Percentiles rank a stretch among this genome's conserved stretches.
These are phyloP conservation scores for Aspergillus asperescens DNA, from an alignment of 495 filamentous ascomycete species.

Conservation along the genomic window DNA sequence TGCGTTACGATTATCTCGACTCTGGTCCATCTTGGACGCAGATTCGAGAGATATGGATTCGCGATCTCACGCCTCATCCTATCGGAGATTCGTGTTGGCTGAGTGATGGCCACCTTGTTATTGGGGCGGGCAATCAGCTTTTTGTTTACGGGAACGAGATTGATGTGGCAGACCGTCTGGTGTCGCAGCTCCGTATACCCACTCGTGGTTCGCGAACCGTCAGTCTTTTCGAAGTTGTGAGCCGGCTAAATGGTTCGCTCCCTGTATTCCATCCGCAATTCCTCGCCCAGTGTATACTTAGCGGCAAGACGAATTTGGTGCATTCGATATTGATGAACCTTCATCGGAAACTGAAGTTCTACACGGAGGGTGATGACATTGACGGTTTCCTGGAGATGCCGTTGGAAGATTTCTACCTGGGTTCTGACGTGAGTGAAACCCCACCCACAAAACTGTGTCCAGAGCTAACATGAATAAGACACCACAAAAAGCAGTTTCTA, in stretches of 20 bases:
- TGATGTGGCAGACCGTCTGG: constrained; percentile 56
- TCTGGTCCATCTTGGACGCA: constrained; percentile 86
- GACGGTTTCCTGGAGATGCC: constrained; percentile 74
- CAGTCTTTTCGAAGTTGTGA: constrained; percentile 76
- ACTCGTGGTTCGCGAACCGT: constrained; percentile 42
- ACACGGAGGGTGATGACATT: constrained; percentile 73
- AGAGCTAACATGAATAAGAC: constrained; percentile 30
- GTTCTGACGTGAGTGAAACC: constrained; percentile 38
- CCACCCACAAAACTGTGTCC: neutral
- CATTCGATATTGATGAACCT: constrained; percentile 69
- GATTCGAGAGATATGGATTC: constrained; percentile 74
- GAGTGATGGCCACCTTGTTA: constrained; percentile 71
- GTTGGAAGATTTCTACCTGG: constrained; percentile 63
- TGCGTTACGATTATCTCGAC: constrained; percentile 90
- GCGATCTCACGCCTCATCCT: constrained; percentile 79
- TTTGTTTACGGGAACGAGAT: constrained; percentile 77
- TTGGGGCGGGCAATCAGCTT: constrained; percentile 91
- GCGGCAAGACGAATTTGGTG: constrained; percentile 69
- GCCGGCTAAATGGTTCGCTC: constrained; percentile 76
- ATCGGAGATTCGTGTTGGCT: constrained; percentile 94
- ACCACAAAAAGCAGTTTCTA: constrained; percentile 37
- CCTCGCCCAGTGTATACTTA: constrained; percentile 78
- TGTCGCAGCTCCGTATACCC: constrained; percentile 60
- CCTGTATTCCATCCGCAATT: constrained; percentile 94
- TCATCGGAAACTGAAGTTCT: constrained; percentile 75